phyloP scores from a whole-genome alignment of 306 rosid genomes.

The Vigna hirtella region DNA sequence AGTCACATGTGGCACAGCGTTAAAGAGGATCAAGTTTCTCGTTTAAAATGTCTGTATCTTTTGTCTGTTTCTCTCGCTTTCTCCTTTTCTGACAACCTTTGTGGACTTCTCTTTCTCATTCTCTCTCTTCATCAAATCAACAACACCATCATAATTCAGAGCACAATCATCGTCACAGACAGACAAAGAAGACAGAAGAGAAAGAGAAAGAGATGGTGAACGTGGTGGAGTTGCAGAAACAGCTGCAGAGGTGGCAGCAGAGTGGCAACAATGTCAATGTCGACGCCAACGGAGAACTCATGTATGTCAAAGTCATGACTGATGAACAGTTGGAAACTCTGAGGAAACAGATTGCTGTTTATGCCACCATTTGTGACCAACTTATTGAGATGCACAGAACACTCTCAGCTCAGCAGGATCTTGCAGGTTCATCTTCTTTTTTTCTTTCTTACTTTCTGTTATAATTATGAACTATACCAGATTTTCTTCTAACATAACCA shows the following conservation, averaged over 20 bases:
- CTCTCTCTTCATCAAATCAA: background rate
- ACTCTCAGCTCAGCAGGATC: constrained; percentile 84
- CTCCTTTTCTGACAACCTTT: constrained; percentile 38
- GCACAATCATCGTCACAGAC: background rate
- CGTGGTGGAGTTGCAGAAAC: constrained; percentile 75
- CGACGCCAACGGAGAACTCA: constrained; percentile 50
- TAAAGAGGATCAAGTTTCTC: constrained; percentile 14
- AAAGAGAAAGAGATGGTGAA: constrained; percentile 39
- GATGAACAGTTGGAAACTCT: constrained; percentile 95
- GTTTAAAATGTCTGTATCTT: constrained; percentile 22
- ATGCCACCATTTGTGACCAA: constrained; percentile 81
- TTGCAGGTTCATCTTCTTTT: constrained; percentile 59
- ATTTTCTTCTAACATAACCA: background rate
- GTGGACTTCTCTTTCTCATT: constrained; percentile 26
- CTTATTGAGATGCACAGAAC: constrained; percentile 87
- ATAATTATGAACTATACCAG: too few relatives aligned
- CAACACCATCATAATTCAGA: background rate
- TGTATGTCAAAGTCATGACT: constrained; percentile 93
- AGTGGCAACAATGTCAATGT: constrained; percentile 33
- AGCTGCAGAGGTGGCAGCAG: constrained; percentile 49
- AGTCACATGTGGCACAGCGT: constrained; percentile 39
- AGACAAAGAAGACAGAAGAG: background rate
- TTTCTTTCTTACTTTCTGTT: background rate
- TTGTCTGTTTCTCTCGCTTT: constrained; percentile 52
- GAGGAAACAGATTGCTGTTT: constrained; percentile 82